Evolutionary conservation across 129 eudicot species (phyloP), one percentile per base, ranked within the genome.

Genomic region (Artemisia annua): DNA sequence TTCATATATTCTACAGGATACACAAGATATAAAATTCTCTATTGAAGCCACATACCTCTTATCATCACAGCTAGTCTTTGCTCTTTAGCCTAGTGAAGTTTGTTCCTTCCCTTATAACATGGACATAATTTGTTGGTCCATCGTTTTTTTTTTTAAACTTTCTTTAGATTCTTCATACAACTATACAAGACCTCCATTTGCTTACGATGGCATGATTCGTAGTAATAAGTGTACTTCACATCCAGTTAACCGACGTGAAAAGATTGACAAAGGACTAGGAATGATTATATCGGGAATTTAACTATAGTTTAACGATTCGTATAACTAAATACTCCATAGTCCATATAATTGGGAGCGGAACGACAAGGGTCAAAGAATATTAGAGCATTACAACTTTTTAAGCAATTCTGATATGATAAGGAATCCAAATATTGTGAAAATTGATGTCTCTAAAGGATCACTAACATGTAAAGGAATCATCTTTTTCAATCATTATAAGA

Each of bases 381-480:
- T 63, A 75, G 10, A 57, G 28, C 20, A 58, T 57, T 18, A 66
- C 83, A 0, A 20, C 22, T 69, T 83, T 78, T 28, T 39, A 13
- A 49, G 75, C 43, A 65, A 48, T 48, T 43, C 66, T 77, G 70
- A 78, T 78, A 78, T 79, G 87, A 83, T 79, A 83, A 83, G 84
- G 79, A 80, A 79, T 80, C 84, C 82, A 67, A 66, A 74, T 72
- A 62, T 76, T 20, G 76, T n/a, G 61, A 78, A 56, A 66, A 72
- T 55, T 46, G 60, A 62, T 63, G 64, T 52, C 24, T 64, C 66
- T 39, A 55, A 63, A 63, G 76, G 81, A 55, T 78, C 73, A 67
- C 54, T 53, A 74, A 63, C 63, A 67, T 68, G 80, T 32, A 28
- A 28, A 43, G 18, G 81, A 69, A 77, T 69, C 48, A 68, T 60